A percentile compares a stretch with the other conserved stretches of the same genome.
Conservation (phyloP, 208 protist species). For the Hexamita inflata region DNA sequence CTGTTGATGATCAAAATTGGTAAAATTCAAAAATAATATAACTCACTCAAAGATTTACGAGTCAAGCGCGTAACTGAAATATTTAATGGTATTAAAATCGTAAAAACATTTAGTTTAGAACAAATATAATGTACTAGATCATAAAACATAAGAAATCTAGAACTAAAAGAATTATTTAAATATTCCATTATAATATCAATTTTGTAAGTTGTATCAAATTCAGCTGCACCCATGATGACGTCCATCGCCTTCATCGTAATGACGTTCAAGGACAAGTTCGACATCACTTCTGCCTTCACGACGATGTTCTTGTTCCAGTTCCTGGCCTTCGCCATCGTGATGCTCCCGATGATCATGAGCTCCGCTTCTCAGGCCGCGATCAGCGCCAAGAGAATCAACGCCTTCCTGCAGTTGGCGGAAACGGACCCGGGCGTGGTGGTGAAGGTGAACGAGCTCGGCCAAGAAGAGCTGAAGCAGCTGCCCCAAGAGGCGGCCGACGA, state of each 20-base stretch:
- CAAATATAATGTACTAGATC: slow-evolving; percentile 35
- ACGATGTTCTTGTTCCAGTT: slow-evolving; percentile 15
- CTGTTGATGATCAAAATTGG: not conserved
- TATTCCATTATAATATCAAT: not conserved
- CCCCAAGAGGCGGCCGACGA: no score
- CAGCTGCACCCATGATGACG: not conserved
- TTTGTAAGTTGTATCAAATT: not conserved
- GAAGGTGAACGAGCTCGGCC: no score
- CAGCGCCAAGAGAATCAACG: slow-evolving; percentile 1
- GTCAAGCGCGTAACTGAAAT: slow-evolving; percentile 47
- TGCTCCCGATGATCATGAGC: not conserved
- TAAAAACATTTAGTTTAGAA: slow-evolving; percentile 56
- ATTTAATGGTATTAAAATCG: slow-evolving; percentile 47
- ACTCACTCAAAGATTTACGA: slow-evolving; percentile 38
- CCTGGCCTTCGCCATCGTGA: not conserved
- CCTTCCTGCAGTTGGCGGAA: slow-evolving; percentile 6
- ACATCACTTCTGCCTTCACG: not conserved
- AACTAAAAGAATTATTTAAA: not conserved
- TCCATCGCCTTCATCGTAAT: slow-evolving; percentile 4
- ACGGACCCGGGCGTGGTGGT: not conserved
- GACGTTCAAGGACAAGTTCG: not conserved
- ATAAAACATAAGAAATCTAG: slow-evolving; percentile 16
- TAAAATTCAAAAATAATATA: slow-evolving; percentile 24
- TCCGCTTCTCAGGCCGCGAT: not conserved
- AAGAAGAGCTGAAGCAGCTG: no score